Percentiles rank a stretch among this genome's conserved stretches.
These are phyloP conservation scores for Phlebiopsis gigantea DNA, from an alignment of 768 basidiomycete species.

Conservation along the genomic window DNA sequence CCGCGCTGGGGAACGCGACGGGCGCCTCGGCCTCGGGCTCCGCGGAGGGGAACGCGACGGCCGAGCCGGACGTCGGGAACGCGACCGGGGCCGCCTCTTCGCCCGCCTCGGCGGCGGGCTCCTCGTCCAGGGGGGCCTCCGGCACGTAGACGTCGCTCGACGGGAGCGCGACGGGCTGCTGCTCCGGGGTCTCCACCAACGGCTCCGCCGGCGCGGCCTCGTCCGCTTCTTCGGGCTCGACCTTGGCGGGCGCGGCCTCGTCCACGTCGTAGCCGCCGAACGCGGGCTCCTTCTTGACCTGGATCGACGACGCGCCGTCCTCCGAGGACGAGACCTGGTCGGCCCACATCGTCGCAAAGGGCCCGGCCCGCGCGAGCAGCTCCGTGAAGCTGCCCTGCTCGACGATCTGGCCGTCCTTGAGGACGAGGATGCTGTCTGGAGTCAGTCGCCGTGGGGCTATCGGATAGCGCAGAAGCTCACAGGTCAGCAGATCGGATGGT, in stretches of 20 bases:
- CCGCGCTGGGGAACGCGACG: conserved; percentile 28
- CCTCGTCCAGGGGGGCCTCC: conserved; percentile 14
- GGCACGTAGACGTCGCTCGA: conserved; percentile 11
- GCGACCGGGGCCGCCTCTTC: conserved; percentile 16
- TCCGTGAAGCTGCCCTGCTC: conserved; percentile 82
- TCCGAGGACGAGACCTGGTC: conserved; percentile 71
- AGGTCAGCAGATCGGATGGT: conserved; percentile 52
- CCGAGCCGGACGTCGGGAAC: conserved; percentile 24
- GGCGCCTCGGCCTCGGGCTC: conserved; percentile 21
- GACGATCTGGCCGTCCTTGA: conserved; percentile 84
- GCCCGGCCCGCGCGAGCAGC: conserved; percentile 61
- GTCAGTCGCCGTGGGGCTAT: neutral
- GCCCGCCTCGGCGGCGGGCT: conserved; percentile 8
- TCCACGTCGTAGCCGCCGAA: conserved; percentile 42
- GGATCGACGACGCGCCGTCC: conserved; percentile 39
- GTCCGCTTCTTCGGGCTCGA: conserved; percentile 10
- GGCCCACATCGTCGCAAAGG: conserved; percentile 87
- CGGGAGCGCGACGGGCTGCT: conserved; percentile 9
- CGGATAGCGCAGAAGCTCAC: conserved; percentile 25
- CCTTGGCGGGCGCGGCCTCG: conserved; percentile 9
- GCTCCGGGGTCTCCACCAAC: conserved; percentile 10
- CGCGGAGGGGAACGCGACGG: conserved; percentile 13
- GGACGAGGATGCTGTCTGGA: conserved; percentile 74
- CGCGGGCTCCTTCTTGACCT: conserved; percentile 32
- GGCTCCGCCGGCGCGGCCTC: conserved; percentile 9